Percentiles rank a stretch among this genome's conserved stretches.
Conservation (phyloP, 129 eudicot genomes). For the Artemisia tridentata region DNA sequence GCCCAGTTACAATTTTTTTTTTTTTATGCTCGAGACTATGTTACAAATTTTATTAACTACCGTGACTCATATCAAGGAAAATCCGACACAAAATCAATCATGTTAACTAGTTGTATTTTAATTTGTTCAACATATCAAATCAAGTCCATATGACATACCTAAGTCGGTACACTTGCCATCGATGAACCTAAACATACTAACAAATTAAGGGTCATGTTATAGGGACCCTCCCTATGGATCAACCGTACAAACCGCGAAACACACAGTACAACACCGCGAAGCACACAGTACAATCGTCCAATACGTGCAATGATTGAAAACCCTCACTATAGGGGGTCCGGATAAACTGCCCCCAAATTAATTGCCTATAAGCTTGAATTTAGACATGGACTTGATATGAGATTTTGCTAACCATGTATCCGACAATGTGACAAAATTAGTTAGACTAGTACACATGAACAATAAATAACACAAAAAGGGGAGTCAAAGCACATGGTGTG, state of each 20-base stretch:
- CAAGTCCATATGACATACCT: background rate
- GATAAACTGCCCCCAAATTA: no score
- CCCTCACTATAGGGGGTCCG: no score
- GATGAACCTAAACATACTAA: conserved; percentile 11
- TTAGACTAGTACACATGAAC: conserved; percentile 1
- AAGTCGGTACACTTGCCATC: background rate
- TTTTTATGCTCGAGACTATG: no score
- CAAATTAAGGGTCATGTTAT: no score
- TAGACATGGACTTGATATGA: conserved; percentile 23
- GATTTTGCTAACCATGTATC: conserved; percentile 23
- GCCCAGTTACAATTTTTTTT: no score
- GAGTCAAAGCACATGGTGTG: conserved; percentile 29
- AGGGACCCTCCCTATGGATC: no score
- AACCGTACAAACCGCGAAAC: no score
- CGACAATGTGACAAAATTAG: conserved; percentile 32
- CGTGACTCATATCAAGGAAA: background rate
- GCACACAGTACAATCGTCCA: no score
- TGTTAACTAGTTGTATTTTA: background rate
- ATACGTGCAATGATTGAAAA: no score
- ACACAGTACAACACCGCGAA: no score
- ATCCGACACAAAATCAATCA: background rate
- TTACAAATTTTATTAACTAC: background rate
- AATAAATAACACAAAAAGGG: conserved; percentile 9
- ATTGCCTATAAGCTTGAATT: conserved; percentile 9
- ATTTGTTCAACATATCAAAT: conserved; percentile 3